Evolutionary conservation across 768 basidiomycete species (phyloP).

Genomic region (Calocybe gangraenosa): DNA sequence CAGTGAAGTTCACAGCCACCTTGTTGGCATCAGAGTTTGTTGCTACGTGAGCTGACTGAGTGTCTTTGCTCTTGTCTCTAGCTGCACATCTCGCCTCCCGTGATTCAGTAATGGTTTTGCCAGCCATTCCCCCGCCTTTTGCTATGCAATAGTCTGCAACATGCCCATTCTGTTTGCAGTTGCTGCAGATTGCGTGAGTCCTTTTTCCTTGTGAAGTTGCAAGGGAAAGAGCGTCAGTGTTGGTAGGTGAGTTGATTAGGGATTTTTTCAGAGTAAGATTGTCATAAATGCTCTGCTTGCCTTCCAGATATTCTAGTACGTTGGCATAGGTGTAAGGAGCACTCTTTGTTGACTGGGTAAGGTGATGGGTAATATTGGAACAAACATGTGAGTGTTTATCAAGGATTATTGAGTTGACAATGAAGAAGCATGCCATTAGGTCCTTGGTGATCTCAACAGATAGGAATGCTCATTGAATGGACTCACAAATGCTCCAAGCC

Average conservation of each 20-base stretch:
- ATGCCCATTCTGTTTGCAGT: conserved; percentile 5
- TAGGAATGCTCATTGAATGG: too few relatives aligned
- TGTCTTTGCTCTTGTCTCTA: neutral
- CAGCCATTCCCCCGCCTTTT: conserved; percentile 21
- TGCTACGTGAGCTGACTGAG: neutral
- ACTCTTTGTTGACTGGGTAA: too few relatives aligned
- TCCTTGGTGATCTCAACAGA: too few relatives aligned
- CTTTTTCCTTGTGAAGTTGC: too few relatives aligned
- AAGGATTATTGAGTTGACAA: too few relatives aligned
- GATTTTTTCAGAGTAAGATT: neutral
- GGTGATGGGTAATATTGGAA: too few relatives aligned
- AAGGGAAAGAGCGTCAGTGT: neutral
- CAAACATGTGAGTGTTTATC: too few relatives aligned
- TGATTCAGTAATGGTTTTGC: conserved; percentile 16
- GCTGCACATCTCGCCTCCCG: neutral
- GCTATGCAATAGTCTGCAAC: conserved; percentile 17
- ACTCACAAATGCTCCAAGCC: too few relatives aligned
- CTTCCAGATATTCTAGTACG: too few relatives aligned
- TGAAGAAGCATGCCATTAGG: too few relatives aligned
- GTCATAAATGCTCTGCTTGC: neutral
- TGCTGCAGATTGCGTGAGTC: too few relatives aligned
- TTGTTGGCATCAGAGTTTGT: neutral
- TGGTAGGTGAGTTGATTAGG: neutral
- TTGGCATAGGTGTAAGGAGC: too few relatives aligned
- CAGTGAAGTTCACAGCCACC: neutral